phyloP scores from a whole-genome alignment of 176 grass and related monocot genomes.

The Triticum timopheevii region DNA sequence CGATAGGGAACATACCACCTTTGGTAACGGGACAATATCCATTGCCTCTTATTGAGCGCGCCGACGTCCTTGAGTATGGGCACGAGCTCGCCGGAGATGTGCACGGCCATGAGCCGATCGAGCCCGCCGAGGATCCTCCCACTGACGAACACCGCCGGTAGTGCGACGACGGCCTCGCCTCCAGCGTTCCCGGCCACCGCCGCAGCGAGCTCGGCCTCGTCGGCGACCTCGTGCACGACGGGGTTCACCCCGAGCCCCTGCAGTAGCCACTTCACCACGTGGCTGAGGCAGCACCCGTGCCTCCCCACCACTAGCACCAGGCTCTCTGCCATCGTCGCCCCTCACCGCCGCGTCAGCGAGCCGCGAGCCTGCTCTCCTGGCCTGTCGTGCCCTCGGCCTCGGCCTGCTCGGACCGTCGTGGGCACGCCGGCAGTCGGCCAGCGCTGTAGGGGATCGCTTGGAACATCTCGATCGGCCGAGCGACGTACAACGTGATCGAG shows the following conservation, averaged over 20 bases:
- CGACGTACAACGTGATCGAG: too few species aligned
- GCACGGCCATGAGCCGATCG: slow-evolving; percentile 86
- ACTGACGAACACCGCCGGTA: slow-evolving; percentile 82
- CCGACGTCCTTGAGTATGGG: slow-evolving; percentile 87
- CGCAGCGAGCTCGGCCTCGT: slow-evolving; percentile 45
- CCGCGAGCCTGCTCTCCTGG: background rate
- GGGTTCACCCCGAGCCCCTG: slow-evolving; percentile 90
- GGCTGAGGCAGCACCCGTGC: slow-evolving; percentile 86
- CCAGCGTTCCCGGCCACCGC: background rate
- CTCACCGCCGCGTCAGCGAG: too few species aligned
- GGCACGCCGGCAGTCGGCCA: slow-evolving; percentile 13
- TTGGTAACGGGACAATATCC: too few species aligned
- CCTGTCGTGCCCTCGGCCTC: background rate
- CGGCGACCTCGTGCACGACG: slow-evolving; percentile 65
- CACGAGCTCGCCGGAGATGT: slow-evolving; percentile 94
- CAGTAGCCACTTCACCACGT: slow-evolving; percentile 76
- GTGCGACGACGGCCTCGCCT: slow-evolving; percentile 28
- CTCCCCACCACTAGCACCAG: slow-evolving; percentile 68
- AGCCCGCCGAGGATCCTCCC: slow-evolving; percentile 68
- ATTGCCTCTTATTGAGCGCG: slow-evolving; percentile 30
- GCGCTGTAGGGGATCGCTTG: slow-evolving; percentile 75
- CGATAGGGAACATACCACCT: too few species aligned
- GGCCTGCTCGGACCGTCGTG: background rate
- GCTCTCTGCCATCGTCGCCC: slow-evolving; percentile 58
- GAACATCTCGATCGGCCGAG: slow-evolving; percentile 38